Evolutionary conservation across 1,139 yeast genomes (phyloP).

Genomic region (Candida sp.): DNA sequence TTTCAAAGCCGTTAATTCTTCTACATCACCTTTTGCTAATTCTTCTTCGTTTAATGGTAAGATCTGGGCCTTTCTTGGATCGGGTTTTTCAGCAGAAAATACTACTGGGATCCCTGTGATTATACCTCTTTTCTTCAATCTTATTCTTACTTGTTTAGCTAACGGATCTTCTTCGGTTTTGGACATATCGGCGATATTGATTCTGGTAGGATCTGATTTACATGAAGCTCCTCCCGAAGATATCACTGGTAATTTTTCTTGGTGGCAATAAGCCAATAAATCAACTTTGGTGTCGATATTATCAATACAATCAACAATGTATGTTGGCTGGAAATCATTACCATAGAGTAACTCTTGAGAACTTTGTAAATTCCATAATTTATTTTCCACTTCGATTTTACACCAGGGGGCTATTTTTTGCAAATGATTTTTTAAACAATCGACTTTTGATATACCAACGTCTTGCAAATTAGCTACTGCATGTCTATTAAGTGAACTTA

Average conservation of each 20-base stretch:
- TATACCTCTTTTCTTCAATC: slow-evolving; percentile 78
- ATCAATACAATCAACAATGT: slow-evolving; percentile 91
- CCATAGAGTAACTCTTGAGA: slow-evolving; percentile 60
- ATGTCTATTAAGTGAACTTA: slow-evolving; percentile 89
- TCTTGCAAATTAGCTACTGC: slow-evolving; percentile 87
- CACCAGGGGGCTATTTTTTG: slow-evolving; percentile 87
- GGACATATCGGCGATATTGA: slow-evolving; percentile 42
- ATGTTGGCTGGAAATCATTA: slow-evolving; percentile 50
- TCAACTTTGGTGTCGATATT: slow-evolving; percentile 95
- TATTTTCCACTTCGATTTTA: slow-evolving; percentile 70
- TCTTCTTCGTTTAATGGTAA: slow-evolving; percentile 83
- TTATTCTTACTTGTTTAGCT: slow-evolving; percentile 82
- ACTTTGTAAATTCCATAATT: slow-evolving; percentile 67
- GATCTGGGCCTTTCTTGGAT: slow-evolving; percentile 85
- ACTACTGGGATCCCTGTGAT: slow-evolving; percentile 78
- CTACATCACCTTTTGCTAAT: slow-evolving; percentile 76
- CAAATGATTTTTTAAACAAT: slow-evolving; percentile 65
- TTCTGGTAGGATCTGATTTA: slow-evolving; percentile 46
- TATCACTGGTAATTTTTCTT: slow-evolving; percentile 57
- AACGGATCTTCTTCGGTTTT: slow-evolving; percentile 88
- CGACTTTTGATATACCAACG: slow-evolving; percentile 90
- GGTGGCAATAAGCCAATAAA: slow-evolving; percentile 68
- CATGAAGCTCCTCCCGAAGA: slow-evolving; percentile 98
- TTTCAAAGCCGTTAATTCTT: slow-evolving; percentile 79
- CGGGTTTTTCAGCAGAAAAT: slow-evolving; percentile 94